Base-by-base conservation (phyloP, 1,284 basidiomycete species). In the Cryptococcus amylolentus region DNA sequence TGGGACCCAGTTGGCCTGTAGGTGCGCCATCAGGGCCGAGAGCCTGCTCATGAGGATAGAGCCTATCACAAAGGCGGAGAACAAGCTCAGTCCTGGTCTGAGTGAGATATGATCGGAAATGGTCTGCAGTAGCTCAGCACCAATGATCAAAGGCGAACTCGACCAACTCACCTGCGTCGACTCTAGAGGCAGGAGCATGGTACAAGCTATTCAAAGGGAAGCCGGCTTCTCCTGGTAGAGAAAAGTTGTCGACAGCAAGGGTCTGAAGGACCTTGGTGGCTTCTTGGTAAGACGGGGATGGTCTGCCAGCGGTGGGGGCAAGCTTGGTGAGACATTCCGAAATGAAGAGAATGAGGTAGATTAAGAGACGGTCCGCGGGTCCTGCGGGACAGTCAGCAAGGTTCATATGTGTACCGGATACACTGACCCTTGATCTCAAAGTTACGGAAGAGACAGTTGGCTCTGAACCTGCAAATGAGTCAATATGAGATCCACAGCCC, bases 381-480 rank as follows among this genome's bases (percentile, higher is more conserved):
- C 96, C 75, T 77, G 54, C 12, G 42, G 71, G 18, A 47, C 31
- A 20, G 18, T 57, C 54, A 56, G 43, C 38, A 26, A 27, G 44
- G 20, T n/a, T 10, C 9, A 9, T 28, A 39, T 51, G n/a, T 35
- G 49, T 23, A 47, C 18, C 8, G 45, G 16, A 37, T 16, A 43
- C 16, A 64, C 69, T 20, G 49, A 74, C 76, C 91, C 79, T 98
- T 97, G 85, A 99, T 98, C 81, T 99, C 96, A 74, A 98, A 99
- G 81, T 98, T 98, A 72, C 96, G 88, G 80, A 99, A 99, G 61
- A 99, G 87, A 47, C 93, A 96, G 80, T 99, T 99, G 72, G 96
- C 94, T 51, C 96, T 88, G 81, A 99, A 99, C 56, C 73, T 75
- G 43, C n/a, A n/a, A 2, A 43, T 28, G 20, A n/a, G 27, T 56